phyloP scores from a whole-genome alignment of 2,329 filamentous ascomycete species.

The Aspergillus sp. region DNA sequence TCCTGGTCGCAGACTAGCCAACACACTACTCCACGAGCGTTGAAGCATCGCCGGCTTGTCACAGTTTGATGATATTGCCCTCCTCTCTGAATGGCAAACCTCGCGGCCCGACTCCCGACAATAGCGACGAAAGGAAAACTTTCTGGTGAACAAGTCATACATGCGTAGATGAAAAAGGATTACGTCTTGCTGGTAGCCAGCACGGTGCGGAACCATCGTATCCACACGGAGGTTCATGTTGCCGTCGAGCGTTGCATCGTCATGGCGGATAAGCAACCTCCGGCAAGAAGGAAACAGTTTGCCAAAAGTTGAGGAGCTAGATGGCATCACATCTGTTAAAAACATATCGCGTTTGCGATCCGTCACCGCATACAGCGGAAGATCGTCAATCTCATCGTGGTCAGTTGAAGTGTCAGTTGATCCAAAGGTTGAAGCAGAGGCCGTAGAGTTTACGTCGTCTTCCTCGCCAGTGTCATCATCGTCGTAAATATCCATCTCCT shows the following conservation, averaged over 20 bases:
- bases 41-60: conserved; percentile 55
- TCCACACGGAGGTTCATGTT: conserved; percentile 96
- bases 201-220: conserved; percentile 63
- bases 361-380: conserved; percentile 53
- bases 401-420: conserved; percentile 68
- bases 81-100: conserved; percentile 76
- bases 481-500: conserved; percentile 19
- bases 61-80: conserved; percentile 56
- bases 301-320: conserved; percentile 78
- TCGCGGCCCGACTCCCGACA: conserved; percentile 90
- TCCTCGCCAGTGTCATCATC: background rate
- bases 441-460: conserved; percentile 33
- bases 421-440: conserved; percentile 76
- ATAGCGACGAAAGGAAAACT: conserved; percentile 89
- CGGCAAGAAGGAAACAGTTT: conserved; percentile 83
- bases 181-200: conserved; percentile 61
- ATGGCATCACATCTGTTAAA: conserved; percentile 67
- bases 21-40: conserved; percentile 60
- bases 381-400: conserved; percentile 56
- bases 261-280: conserved; percentile 79
- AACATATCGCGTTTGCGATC: conserved; percentile 58
- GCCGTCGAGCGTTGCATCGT: conserved; percentile 84
- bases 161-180: conserved; percentile 92
- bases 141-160: conserved; percentile 81
- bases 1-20: conserved; percentile 57